A percentile compares a stretch with the other conserved stretches of the same genome.
Evolutionary conservation across 495 filamentous ascomycete genomes (phyloP).

Genomic region (Haplographium delicatum): DNA sequence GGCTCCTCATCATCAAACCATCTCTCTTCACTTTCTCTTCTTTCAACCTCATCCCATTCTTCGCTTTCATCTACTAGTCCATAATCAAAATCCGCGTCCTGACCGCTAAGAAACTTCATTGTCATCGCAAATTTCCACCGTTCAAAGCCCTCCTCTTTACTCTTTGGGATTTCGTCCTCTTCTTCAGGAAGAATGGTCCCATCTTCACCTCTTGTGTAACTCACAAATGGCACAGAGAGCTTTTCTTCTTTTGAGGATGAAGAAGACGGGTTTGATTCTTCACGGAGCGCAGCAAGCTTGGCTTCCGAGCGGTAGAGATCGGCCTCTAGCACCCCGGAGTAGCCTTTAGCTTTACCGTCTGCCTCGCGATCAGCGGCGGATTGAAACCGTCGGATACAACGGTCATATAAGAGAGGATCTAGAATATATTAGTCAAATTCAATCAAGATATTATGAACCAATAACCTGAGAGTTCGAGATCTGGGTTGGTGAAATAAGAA

Average conservation of each 20-base stretch:
- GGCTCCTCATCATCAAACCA: slow-evolving; percentile 69
- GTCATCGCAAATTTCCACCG: slow-evolving; percentile 69
- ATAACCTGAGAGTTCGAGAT: slow-evolving; percentile 25
- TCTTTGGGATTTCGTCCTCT: slow-evolving; percentile 51
- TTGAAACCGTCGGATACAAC: slow-evolving; percentile 69
- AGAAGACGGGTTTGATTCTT: slow-evolving; percentile 5
- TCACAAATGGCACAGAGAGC: slow-evolving; percentile 12
- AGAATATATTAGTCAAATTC: slow-evolving; percentile 19
- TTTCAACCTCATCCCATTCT: slow-evolving; percentile 54
- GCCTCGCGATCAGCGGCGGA: slow-evolving; percentile 64
- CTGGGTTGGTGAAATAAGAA: slow-evolving; percentile 23
- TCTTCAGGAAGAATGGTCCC: slow-evolving; percentile 40
- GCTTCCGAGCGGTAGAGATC: slow-evolving; percentile 67
- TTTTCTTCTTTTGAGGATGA: slow-evolving; percentile 30
- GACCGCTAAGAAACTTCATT: slow-evolving; percentile 60
- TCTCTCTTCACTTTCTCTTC: slow-evolving; percentile 50
- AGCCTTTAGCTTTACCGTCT: slow-evolving; percentile 64
- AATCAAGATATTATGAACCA: neutral
- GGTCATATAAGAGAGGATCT: slow-evolving; percentile 77
- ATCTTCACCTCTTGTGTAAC: slow-evolving; percentile 14
- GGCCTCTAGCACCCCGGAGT: slow-evolving; percentile 63
- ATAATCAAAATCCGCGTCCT: slow-evolving; percentile 71
- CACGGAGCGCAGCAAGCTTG: slow-evolving; percentile 60
- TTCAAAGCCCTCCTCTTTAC: slow-evolving; percentile 61
- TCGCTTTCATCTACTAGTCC: slow-evolving; percentile 60